These are phyloP conservation scores for Rhizopus delemar DNA, from an alignment of 371 early-diverging fungal genomes.

Conservation along the genomic window DNA sequence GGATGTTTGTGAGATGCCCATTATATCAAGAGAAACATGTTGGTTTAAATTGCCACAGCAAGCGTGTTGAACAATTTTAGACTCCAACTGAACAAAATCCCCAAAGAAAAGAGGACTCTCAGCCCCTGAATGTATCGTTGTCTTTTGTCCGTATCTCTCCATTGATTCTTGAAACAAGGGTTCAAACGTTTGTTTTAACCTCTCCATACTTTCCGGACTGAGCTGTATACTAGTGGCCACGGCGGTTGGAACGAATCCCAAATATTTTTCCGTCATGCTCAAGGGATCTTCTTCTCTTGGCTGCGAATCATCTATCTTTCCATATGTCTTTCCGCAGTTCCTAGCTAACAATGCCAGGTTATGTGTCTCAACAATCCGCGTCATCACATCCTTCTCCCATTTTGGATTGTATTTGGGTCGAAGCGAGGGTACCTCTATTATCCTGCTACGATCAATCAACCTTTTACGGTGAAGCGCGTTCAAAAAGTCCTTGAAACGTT, in stretches of 20 bases:
- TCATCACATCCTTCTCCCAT: slow-evolving; percentile 48
- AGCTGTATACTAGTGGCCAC: slow-evolving; percentile 24
- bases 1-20: no score
- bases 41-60: no score
- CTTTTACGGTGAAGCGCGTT: slow-evolving; percentile 15
- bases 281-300: background rate
- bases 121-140: slow-evolving; percentile 15
- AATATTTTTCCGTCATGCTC: slow-evolving; percentile 6
- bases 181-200: slow-evolving; percentile 12
- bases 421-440: slow-evolving; percentile 43
- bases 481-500: slow-evolving; percentile 47
- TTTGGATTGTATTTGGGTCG: slow-evolving; percentile 49
- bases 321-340: background rate
- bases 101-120: slow-evolving; percentile 33
- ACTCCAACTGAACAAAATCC: background rate
- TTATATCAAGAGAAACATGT: no score
- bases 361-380: slow-evolving; percentile 44
- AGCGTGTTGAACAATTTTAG: background rate
- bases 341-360: slow-evolving; percentile 36
- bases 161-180: slow-evolving; percentile 8
- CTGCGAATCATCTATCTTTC: slow-evolving; percentile 5
- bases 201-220: background rate
- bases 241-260: background rate
- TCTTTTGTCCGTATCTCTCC: background rate
- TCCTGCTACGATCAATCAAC: slow-evolving; percentile 28